phyloP scores from a whole-genome alignment of 768 basidiomycete genomes.

The Coprinopsis strossmayeri region DNA sequence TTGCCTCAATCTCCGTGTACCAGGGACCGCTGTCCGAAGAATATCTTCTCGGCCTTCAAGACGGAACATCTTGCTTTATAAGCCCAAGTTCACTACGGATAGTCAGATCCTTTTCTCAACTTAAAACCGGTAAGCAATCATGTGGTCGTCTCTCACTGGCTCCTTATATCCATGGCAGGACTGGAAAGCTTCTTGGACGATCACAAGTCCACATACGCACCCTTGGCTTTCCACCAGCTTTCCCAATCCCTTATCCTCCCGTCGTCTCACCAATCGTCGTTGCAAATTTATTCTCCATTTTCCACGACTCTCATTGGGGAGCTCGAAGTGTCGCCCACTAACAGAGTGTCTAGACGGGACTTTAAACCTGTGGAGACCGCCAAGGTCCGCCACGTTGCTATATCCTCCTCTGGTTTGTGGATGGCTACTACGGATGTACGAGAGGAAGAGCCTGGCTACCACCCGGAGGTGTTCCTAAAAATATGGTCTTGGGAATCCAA shows the following conservation, averaged over 20 bases:
- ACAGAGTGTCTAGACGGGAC: conserved; percentile 78
- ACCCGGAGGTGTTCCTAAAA: conserved; percentile 74
- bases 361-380: conserved; percentile 72
- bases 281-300: conserved; percentile 81
- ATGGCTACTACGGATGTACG: conserved; percentile 86
- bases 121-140: conserved; percentile 61
- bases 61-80: conserved; percentile 76
- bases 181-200: conserved; percentile 22
- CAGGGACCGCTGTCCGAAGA: conserved; percentile 64
- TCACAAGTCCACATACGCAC: conserved; percentile 39
- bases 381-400: conserved; percentile 60
- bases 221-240: conserved; percentile 68
- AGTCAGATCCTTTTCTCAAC: conserved; percentile 62
- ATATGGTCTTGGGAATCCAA: conserved; percentile 82
- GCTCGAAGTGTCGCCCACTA: conserved; percentile 90
- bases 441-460: conserved; percentile 58
- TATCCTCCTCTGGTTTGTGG: conserved; percentile 76
- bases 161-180: conserved; percentile 19
- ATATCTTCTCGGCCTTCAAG: conserved; percentile 75
- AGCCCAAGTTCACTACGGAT: conserved; percentile 67
- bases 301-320: conserved; percentile 72
- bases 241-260: conserved; percentile 80
- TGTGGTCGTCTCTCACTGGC: conserved; percentile 1
- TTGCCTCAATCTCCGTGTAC: conserved; percentile 60
- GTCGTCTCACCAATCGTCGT: conserved; percentile 91